Evolutionary conservation across 192 early-diverging fungal genomes (phyloP).

Genomic region (Linnemannia zychae): DNA sequence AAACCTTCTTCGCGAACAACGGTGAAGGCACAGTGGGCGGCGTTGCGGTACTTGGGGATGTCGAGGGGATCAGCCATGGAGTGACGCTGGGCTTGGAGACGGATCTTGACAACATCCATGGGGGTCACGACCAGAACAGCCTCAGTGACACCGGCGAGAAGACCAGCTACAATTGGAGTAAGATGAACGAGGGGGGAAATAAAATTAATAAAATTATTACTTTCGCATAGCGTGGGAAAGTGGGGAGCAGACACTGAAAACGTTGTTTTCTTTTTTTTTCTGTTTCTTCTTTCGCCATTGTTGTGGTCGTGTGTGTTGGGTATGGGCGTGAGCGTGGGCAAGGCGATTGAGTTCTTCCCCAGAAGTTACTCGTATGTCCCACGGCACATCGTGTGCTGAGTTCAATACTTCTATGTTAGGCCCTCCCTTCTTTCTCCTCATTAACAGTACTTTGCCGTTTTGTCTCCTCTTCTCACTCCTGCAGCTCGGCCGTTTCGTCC

Average conservation of each 20-base stretch:
- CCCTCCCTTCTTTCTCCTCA: not conserved
- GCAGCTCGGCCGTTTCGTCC: not conserved
- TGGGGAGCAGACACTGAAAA: constrained; percentile 2
- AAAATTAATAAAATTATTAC: constrained; percentile 3
- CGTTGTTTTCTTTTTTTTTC: not conserved
- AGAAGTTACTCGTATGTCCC: not conserved
- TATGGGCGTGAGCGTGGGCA: not conserved
- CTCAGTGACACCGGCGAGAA: constrained; percentile 94
- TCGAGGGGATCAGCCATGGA: constrained; percentile 97
- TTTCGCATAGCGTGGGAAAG: not conserved
- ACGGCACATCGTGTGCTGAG: not conserved
- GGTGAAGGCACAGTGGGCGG: constrained; percentile 90
- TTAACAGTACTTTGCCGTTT: constrained; percentile 4
- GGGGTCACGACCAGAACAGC: constrained; percentile 96
- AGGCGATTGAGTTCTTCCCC: not conserved
- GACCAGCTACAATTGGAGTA: constrained; percentile 73
- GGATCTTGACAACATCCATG: constrained; percentile 99
- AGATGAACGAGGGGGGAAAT: not conserved
- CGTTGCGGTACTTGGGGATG: constrained; percentile 96
- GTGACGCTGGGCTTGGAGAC: constrained; percentile 95
- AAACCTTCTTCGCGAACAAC: constrained; percentile 94
- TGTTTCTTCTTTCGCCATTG: not conserved
- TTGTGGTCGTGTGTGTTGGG: not conserved
- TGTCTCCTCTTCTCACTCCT: not conserved
- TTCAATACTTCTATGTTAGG: not conserved